These are phyloP conservation scores for Sclerotinia trifoliorum DNA, from an alignment of 2,329 filamentous ascomycete species.

Conservation along the genomic window DNA sequence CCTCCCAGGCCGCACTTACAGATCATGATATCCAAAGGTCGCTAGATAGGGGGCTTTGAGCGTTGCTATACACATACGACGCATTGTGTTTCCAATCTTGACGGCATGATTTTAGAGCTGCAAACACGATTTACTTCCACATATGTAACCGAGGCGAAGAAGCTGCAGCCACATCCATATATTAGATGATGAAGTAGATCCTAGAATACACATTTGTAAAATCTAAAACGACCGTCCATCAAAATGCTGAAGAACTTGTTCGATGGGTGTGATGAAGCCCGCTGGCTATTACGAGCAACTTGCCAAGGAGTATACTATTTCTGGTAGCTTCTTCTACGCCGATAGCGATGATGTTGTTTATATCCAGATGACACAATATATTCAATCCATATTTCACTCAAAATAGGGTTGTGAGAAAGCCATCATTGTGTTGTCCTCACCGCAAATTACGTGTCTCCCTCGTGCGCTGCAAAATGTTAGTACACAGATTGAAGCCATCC, in stretches of 20 bases:
- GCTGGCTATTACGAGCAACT: neutral
- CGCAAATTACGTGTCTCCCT: neutral
- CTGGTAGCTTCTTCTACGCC: neutral
- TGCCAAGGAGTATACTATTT: neutral
- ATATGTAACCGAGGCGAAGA: neutral
- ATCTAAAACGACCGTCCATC: neutral
- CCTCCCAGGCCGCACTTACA: neutral
- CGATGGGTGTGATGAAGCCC: conserved; percentile 1
- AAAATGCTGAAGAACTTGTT: neutral
- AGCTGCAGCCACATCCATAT: neutral
- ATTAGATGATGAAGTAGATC: neutral
- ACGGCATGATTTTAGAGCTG: conserved; percentile 8
- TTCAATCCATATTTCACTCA: neutral
- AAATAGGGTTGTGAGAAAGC: neutral
- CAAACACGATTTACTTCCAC: conserved; percentile 3
- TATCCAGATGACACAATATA: neutral
- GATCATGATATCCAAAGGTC: neutral
- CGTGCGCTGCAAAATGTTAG: neutral
- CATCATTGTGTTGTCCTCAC: neutral
- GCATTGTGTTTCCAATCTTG: neutral
- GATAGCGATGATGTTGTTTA: neutral
- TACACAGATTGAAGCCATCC: neutral
- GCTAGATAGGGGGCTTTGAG: neutral
- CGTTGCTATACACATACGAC: neutral
- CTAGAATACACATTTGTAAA: neutral